A percentile compares a stretch with the other conserved stretches of the same genome.
phyloP scores from a whole-genome alignment of 2,329 filamentous ascomycete species.

The Neopestalotiopsis rosae region DNA sequence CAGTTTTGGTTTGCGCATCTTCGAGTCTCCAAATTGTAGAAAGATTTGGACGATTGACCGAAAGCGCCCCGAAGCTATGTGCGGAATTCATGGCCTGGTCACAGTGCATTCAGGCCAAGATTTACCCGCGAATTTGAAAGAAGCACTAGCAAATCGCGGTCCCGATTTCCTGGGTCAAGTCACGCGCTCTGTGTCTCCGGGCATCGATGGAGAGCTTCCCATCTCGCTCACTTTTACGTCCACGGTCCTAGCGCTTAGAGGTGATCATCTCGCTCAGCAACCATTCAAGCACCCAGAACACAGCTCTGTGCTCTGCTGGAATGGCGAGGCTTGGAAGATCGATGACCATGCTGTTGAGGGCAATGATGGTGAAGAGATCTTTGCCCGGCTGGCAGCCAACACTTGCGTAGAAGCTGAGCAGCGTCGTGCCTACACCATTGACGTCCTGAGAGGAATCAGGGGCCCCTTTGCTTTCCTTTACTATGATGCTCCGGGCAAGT shows the following conservation, averaged over 20 bases:
- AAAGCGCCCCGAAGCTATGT: constrained; percentile 49
- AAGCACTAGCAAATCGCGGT: constrained; percentile 59
- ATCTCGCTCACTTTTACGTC: constrained; percentile 70
- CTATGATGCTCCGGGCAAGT: constrained; percentile 66
- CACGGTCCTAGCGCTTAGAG: constrained; percentile 90
- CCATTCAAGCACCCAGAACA: constrained; percentile 67
- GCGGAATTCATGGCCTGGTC: constrained; percentile 63
- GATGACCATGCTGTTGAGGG: constrained; percentile 60
- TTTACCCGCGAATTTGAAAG: constrained; percentile 44
- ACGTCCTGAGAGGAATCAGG: constrained; percentile 65
- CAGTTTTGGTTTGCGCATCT: neutral
- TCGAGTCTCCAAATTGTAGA: neutral
- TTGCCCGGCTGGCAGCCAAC: constrained; percentile 48
- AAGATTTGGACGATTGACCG: neutral
- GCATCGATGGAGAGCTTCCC: constrained; percentile 34
- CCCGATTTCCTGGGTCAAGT: constrained; percentile 62
- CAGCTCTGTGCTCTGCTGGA: constrained; percentile 86
- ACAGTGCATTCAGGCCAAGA: constrained; percentile 39
- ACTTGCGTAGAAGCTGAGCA: constrained; percentile 30
- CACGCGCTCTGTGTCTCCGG: constrained; percentile 29
- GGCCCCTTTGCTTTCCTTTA: constrained; percentile 93
- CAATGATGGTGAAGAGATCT: constrained; percentile 80
- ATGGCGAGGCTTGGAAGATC: constrained; percentile 92
- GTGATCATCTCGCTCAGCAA: constrained; percentile 72
- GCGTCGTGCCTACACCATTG: constrained; percentile 46